phyloP scores from a whole-genome alignment of 2,329 filamentous ascomycete species.

The Fusarium cyanostomum region DNA sequence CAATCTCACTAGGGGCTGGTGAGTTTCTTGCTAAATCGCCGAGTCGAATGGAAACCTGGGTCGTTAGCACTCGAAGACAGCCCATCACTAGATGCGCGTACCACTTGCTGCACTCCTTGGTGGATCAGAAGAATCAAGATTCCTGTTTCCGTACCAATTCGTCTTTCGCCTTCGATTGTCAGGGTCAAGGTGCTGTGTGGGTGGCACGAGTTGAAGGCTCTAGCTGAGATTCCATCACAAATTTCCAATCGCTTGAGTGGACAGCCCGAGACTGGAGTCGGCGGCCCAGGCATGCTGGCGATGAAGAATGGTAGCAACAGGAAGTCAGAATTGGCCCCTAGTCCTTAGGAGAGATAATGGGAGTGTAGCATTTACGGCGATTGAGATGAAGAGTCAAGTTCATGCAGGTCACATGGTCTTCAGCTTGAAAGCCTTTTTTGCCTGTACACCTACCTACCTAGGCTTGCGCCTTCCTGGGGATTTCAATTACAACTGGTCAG shows the following conservation, averaged over 20 bases:
- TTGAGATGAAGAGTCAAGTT: background rate
- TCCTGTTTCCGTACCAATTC: slow-evolving; percentile 14
- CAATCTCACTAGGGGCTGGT: slow-evolving; percentile 16
- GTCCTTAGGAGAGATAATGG: no score
- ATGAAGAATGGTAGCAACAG: background rate
- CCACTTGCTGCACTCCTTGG: slow-evolving; percentile 38
- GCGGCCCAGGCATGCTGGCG: slow-evolving; percentile 39
- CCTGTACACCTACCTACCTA: background rate
- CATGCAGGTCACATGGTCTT: background rate
- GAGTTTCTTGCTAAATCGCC: slow-evolving; percentile 36
- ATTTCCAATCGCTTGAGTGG: slow-evolving; percentile 46
- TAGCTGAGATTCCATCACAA: slow-evolving; percentile 30
- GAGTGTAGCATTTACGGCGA: background rate
- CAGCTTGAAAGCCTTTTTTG: background rate
- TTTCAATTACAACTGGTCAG: background rate
- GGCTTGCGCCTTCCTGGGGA: background rate
- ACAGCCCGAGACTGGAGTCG: slow-evolving; percentile 45
- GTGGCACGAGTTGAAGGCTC: slow-evolving; percentile 34
- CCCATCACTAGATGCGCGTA: slow-evolving; percentile 18
- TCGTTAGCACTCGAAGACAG: background rate
- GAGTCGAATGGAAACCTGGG: slow-evolving; percentile 46
- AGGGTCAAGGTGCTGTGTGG: slow-evolving; percentile 39
- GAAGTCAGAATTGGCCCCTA: no score
- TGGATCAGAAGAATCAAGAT: slow-evolving; percentile 42
- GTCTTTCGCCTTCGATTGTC: slow-evolving; percentile 43